These are phyloP conservation scores for Cutaneotrichosporon curvatum DNA, from an alignment of 1,284 basidiomycete species.

Conservation along the genomic window DNA sequence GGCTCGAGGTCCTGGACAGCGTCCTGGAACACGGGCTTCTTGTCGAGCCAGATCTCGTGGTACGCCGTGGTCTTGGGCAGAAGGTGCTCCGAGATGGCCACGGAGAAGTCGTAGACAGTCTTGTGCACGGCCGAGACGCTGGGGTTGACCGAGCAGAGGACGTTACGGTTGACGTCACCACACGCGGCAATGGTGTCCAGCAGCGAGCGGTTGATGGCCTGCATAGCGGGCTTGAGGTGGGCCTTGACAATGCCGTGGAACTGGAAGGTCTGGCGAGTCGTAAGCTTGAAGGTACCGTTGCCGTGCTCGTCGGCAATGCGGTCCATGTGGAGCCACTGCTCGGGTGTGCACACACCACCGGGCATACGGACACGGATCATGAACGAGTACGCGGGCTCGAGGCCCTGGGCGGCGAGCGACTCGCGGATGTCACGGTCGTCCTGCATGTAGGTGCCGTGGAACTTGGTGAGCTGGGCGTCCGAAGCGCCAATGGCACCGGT, in stretches of 20 bases:
- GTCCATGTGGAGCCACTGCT: slow-evolving; percentile 94
- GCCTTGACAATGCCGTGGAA: slow-evolving; percentile 97
- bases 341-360: slow-evolving; percentile 82
- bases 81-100: slow-evolving; percentile 75
- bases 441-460: slow-evolving; percentile 96
- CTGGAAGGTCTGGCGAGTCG: slow-evolving; percentile 98
- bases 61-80: slow-evolving; percentile 89
- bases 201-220: slow-evolving; percentile 85
- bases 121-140: slow-evolving; percentile 74
- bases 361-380: slow-evolving; percentile 98
- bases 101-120: slow-evolving; percentile 81
- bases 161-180: slow-evolving; percentile 86
- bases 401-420: slow-evolving; percentile 84
- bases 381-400: slow-evolving; percentile 94
- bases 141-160: slow-evolving; percentile 88
- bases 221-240: slow-evolving; percentile 92
- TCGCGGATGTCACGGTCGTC: slow-evolving; percentile 98
- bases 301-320: slow-evolving; percentile 93
- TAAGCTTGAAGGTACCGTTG: slow-evolving; percentile 92
- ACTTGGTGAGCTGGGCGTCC: slow-evolving; percentile 95
- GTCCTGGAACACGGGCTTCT: slow-evolving; percentile 85
- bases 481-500: slow-evolving; percentile 84
- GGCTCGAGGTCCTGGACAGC: slow-evolving; percentile 92
- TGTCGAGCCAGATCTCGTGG: slow-evolving; percentile 98
- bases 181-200: slow-evolving; percentile 97